phyloP scores from a whole-genome alignment of 768 basidiomycete species.

The Galerina sulciceps region DNA sequence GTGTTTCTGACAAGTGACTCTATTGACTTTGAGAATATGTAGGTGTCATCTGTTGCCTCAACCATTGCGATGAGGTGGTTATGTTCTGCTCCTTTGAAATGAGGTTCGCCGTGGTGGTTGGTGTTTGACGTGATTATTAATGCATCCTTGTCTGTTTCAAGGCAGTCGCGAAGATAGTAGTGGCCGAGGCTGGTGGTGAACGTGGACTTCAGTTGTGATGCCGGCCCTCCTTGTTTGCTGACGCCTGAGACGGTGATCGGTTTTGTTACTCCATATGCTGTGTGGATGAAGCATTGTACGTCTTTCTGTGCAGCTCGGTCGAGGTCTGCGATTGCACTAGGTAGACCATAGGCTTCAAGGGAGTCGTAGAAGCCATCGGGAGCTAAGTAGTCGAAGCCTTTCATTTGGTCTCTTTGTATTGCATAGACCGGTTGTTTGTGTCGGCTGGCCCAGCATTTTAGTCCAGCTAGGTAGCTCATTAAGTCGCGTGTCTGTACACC shows the following conservation, averaged over 20 bases:
- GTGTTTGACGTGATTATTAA: background rate
- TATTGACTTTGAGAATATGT: conserved; percentile 9
- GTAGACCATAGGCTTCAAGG: conserved; percentile 28
- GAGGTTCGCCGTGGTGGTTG: background rate
- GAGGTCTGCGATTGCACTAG: conserved; percentile 24
- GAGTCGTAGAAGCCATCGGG: conserved; percentile 37
- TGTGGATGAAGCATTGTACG: conserved; percentile 20
- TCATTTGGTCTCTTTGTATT: conserved; percentile 36
- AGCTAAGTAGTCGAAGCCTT: too few species aligned
- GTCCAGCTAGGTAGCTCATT: conserved; percentile 19
- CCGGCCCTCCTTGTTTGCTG: conserved; percentile 30
- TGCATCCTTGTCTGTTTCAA: background rate
- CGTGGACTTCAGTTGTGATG: conserved; percentile 13
- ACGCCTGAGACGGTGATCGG: conserved; percentile 26
- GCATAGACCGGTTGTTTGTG: conserved; percentile 17
- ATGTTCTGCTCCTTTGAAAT: background rate
- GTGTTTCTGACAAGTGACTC: background rate
- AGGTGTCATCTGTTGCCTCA: conserved; percentile 18
- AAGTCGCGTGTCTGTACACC: conserved; percentile 31
- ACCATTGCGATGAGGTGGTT: background rate
- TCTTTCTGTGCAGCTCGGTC: conserved; percentile 28
- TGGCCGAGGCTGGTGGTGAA: conserved; percentile 13
- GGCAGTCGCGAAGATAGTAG: conserved; percentile 2
- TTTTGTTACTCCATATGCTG: conserved; percentile 29
- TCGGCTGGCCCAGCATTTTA: conserved; percentile 20